phyloP scores from a whole-genome alignment of 2,329 filamentous ascomycete genomes.

The Clarireedia paspali region DNA sequence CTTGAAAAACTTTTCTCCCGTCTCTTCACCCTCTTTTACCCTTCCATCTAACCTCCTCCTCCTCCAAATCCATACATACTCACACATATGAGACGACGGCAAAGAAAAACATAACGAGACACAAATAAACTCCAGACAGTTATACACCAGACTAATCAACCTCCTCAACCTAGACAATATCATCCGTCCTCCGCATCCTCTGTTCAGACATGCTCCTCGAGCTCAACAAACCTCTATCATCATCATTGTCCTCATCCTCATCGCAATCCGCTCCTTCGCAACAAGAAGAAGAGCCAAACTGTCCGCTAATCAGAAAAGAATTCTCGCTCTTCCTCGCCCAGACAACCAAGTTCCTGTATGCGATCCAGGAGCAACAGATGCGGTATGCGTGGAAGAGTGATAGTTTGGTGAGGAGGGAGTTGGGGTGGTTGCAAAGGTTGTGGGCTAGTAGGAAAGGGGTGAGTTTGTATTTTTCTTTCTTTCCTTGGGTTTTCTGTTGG shows the following conservation, averaged over 20 bases:
- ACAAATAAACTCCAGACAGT: too few species aligned
- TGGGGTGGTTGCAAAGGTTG: conserved; percentile 26
- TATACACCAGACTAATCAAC: background rate
- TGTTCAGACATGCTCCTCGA: conserved; percentile 18
- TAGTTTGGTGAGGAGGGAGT: conserved; percentile 18
- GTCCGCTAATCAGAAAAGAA: too few species aligned
- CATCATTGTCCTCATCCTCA: background rate
- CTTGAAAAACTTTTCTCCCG: background rate
- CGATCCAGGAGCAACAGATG: conserved; percentile 25
- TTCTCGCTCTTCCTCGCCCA: conserved; percentile 8
- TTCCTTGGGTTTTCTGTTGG: background rate
- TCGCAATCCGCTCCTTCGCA: background rate
- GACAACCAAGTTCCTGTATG: conserved; percentile 24
- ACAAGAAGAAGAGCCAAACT: background rate
- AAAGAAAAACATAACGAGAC: background rate
- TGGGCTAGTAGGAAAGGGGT: conserved; percentile 29
- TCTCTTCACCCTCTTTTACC: background rate
- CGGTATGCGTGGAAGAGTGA: conserved; percentile 15
- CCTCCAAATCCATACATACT: too few species aligned
- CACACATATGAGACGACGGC: too few species aligned
- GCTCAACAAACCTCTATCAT: conserved; percentile 20
- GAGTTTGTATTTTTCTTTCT: conserved; percentile 11
- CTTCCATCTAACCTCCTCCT: too few species aligned
- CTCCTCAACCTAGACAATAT: conserved; percentile 12
- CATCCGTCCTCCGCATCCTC: conserved; percentile 18